Evolutionary conservation across 257 asterid species (phyloP), one percentile per base, ranked within the genome.

Genomic region (Avicennia marina): DNA sequence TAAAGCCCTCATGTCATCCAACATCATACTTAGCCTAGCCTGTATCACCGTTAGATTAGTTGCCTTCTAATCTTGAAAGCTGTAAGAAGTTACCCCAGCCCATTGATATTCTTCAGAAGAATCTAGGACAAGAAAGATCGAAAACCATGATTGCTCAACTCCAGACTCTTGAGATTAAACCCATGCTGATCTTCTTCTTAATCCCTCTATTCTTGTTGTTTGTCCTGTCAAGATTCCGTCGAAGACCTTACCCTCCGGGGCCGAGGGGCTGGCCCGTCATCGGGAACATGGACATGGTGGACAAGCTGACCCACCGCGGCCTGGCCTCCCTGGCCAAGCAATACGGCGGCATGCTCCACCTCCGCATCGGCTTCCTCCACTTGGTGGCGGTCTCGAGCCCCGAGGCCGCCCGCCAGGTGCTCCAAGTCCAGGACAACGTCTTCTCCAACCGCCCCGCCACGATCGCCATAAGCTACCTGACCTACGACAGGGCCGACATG

Each of bases 401-500:
- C 1, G 89, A 84, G 0, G 61, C 53, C 18, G 98, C 98, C 38
- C 85, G 94, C 0, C 75, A 90, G 56, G 98, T 90, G 10, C 77
- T 86, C 12, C 96, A 90, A 32, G 83, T 68, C 41, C 98, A 90
- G 0, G 98, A 90, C 81, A 75, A 74, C 83, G 70, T 87, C 39
- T 87, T 84, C 75, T 87, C 98, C 19, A 90, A 90, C 75, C 84
- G 96, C 25, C 98, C 98, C 5, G 95, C 89, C 0, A 82, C 81
- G 1, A 67, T 79, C 7, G 96, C 95, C 10, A 84, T 87, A 19
- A 69, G 79, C 11, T 90, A 87, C 76, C 12, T 90, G 1, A 87
- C 96, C 11, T 90, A 90, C 29, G 87, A 87, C 5, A 40, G 90
- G n/a, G 95, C 96, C 2, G 98, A 90, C 75, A 87, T 90, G 98